A percentile compares a stretch with the other conserved stretches of the same genome.
phyloP scores from a whole-genome alignment of 306 rosid genomes.

The Pyrus communis region DNA sequence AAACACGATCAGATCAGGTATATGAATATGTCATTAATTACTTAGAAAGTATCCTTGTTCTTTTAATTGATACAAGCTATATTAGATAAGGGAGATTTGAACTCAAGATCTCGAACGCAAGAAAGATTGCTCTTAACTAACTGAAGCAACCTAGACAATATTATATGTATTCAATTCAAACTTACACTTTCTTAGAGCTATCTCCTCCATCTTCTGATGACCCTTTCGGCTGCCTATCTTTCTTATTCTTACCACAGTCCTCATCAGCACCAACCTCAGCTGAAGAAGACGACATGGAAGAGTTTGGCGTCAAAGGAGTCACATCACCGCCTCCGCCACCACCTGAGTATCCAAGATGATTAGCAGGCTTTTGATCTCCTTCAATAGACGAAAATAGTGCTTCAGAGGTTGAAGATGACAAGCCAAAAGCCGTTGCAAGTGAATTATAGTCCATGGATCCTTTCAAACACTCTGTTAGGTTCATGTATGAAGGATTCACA shows the following conservation, averaged over 20 bases:
- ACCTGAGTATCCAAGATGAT: slow-evolving; percentile 9
- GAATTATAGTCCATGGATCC: slow-evolving; percentile 56
- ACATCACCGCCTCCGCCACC: slow-evolving; percentile 6
- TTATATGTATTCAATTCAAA: neutral
- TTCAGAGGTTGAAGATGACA: slow-evolving; percentile 51
- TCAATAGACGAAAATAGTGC: slow-evolving; percentile 41
- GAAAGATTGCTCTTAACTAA: too few species aligned
- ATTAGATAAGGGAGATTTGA: too few species aligned
- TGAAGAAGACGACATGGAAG: slow-evolving; percentile 65
- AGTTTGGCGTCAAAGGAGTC: slow-evolving; percentile 40
- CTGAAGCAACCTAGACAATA: too few species aligned
- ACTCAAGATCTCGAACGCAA: too few species aligned
- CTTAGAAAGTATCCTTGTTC: too few species aligned
- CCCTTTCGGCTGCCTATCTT: slow-evolving; percentile 29
- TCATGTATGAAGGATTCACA: slow-evolving; percentile 27
- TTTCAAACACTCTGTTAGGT: slow-evolving; percentile 50
- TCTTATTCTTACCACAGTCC: slow-evolving; percentile 51
- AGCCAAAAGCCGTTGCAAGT: slow-evolving; percentile 46
- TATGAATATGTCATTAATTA: neutral
- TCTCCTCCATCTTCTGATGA: slow-evolving; percentile 43
- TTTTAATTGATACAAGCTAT: too few species aligned
- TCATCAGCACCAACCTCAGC: slow-evolving; percentile 69
- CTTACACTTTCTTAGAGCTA: slow-evolving; percentile 61
- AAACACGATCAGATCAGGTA: neutral
- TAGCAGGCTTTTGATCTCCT: slow-evolving; percentile 24